A percentile compares a stretch with the other conserved stretches of the same genome.
Conservation (phyloP, 768 basidiomycete species). For the Kwoniella dejecticola region DNA sequence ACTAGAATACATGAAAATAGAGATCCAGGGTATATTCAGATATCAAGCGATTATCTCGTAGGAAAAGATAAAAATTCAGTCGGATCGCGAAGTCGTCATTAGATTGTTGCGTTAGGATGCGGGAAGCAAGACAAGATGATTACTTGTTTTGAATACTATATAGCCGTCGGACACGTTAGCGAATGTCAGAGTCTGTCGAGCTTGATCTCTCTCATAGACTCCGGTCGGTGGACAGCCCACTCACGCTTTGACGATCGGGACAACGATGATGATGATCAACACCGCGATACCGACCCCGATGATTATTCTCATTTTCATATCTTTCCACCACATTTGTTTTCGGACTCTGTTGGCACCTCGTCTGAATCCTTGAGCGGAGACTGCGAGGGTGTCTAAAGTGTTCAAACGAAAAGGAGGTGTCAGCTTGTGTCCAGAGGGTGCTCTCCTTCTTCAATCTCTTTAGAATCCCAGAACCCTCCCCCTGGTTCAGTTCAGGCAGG, state of each 20-base stretch:
- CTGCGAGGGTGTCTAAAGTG: slow-evolving; percentile 92
- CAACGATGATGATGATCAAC: slow-evolving; percentile 92
- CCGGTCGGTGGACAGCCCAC: slow-evolving; percentile 10
- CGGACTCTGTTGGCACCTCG: slow-evolving; percentile 95
- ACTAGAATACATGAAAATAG: slow-evolving; percentile 9
- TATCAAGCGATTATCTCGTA: slow-evolving; percentile 1
- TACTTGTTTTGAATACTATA: slow-evolving; percentile 12
- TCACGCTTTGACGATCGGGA: slow-evolving; percentile 85
- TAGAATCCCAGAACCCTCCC: too few relatives aligned
- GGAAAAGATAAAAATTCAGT: too few relatives aligned
- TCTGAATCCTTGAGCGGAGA: slow-evolving; percentile 98
- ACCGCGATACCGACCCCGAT: slow-evolving; percentile 86
- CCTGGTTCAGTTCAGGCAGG: too few relatives aligned
- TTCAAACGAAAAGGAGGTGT: not conserved
- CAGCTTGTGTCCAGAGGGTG: too few relatives aligned
- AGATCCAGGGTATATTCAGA: not conserved
- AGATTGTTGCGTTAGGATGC: too few relatives aligned
- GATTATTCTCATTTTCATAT: slow-evolving; percentile 92
- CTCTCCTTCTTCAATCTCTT: too few relatives aligned
- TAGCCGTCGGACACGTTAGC: too few relatives aligned
- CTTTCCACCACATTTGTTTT: slow-evolving; percentile 90
- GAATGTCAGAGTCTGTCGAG: too few relatives aligned
- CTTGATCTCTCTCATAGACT: too few relatives aligned
- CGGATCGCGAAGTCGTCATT: too few relatives aligned
- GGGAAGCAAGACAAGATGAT: too few relatives aligned